Evolutionary conservation across 306 rosid genomes (phyloP).

Genomic region (Medicago truncatula): MtrunA17r5.0-ANR NC_053045.1:2925501-2926000

Average conservation of each 20-base stretch:
- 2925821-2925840: conserved; percentile 80
- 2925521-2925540: neutral
- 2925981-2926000: conserved; percentile 78
- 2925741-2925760: conserved; percentile 12
- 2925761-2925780: conserved; percentile 1
- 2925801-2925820: conserved; percentile 84
- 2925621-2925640: neutral
- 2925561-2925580: neutral
- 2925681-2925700: no score
- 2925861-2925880: conserved; percentile 75
- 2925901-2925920: conserved; percentile 67
- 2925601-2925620: neutral
- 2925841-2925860: conserved; percentile 81
- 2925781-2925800: conserved; percentile 70
- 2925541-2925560: neutral
- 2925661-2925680: neutral
- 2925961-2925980: conserved; percentile 96
- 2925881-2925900: conserved; percentile 70
- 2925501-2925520: neutral
- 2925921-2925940: conserved; percentile 72
- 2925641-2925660: neutral
- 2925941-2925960: conserved; percentile 94
- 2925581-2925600: neutral
- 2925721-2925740: no score
- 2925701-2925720: no score